Percentiles rank a stretch among this genome's conserved stretches.
These are phyloP conservation scores for Eutrema yunnanense DNA, from an alignment of 345 rosid species.

Conservation along the genomic window DNA sequence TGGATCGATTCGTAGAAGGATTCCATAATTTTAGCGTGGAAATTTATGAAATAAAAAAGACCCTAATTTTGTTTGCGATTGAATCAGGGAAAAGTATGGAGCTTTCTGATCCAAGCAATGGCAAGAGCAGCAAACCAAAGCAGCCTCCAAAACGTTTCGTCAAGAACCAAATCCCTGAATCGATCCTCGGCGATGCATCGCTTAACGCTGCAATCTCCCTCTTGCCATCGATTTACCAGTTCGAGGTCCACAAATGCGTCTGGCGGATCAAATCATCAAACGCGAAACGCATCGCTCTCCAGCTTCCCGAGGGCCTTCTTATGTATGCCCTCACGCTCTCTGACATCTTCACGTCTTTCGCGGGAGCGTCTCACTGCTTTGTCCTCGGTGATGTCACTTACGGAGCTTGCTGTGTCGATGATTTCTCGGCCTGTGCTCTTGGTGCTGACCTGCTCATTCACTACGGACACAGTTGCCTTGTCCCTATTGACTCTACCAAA, in stretches of 20 bases:
- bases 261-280: conserved; percentile 59
- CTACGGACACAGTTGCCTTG: conserved; percentile 90
- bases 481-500: conserved; percentile 68
- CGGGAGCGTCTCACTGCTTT: conserved; percentile 64
- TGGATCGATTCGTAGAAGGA: neutral
- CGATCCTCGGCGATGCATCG: conserved; percentile 61
- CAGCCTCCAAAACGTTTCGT: conserved; percentile 75
- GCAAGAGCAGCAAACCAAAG: conserved; percentile 23
- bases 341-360: conserved; percentile 71
- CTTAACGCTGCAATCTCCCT: conserved; percentile 79
- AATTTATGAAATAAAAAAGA: neutral
- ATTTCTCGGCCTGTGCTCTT: conserved; percentile 66
- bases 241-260: conserved; percentile 83
- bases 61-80: neutral
- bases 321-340: conserved; percentile 86
- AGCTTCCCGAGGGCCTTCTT: conserved; percentile 87
- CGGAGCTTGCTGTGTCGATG: conserved; percentile 94
- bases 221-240: conserved; percentile 73
- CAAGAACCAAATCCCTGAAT: conserved; percentile 80
- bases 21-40: neutral
- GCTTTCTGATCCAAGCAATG: conserved; percentile 6
- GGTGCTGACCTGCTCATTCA: conserved; percentile 81
- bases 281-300: conserved; percentile 74
- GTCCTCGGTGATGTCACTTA: conserved; percentile 86
- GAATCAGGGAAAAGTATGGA: conserved; percentile 9